A percentile compares a stretch with the other conserved stretches of the same genome.
Evolutionary conservation across 2,329 filamentous ascomycete genomes (phyloP).

Genomic region (Juglanconis oblonga): DNA sequence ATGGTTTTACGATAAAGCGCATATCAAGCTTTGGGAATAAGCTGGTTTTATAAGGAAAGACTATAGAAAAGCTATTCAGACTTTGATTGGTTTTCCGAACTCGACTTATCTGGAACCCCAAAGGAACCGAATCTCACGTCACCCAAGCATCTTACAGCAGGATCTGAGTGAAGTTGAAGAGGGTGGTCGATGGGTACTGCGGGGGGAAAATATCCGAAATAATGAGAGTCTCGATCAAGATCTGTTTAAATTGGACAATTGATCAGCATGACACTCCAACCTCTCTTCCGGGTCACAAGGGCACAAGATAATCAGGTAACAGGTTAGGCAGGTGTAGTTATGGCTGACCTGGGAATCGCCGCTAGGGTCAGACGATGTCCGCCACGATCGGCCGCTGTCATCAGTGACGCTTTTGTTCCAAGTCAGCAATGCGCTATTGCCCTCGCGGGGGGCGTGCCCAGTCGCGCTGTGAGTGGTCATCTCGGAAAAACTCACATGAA

Average conservation of each 20-base stretch:
- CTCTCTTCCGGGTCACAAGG: rapidly evolving
- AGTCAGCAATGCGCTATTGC: background rate
- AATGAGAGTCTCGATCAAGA: background rate
- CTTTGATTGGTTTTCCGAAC: too few relatives aligned
- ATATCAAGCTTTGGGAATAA: too few relatives aligned
- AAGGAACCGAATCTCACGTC: too few relatives aligned
- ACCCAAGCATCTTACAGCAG: background rate
- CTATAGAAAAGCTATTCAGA: too few relatives aligned
- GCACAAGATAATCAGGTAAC: too few relatives aligned
- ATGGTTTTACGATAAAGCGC: too few relatives aligned
- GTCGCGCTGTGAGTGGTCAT: background rate
- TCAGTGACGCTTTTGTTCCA: background rate
- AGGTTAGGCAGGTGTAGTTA: background rate
- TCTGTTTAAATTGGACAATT: background rate
- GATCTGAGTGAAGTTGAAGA: constrained; percentile 4
- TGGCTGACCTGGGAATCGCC: background rate
- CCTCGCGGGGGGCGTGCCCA: rapidly evolving
- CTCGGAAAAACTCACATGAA: background rate
- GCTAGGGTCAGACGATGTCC: background rate
- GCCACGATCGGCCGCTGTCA: background rate
- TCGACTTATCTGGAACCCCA: too few relatives aligned
- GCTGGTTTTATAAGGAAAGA: too few relatives aligned
- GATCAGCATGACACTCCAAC: background rate
- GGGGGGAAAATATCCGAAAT: background rate
- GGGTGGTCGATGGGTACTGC: background rate